Evolutionary conservation across 1,284 basidiomycete genomes (phyloP).

Genomic region (Farysia itapuensis): DNA sequence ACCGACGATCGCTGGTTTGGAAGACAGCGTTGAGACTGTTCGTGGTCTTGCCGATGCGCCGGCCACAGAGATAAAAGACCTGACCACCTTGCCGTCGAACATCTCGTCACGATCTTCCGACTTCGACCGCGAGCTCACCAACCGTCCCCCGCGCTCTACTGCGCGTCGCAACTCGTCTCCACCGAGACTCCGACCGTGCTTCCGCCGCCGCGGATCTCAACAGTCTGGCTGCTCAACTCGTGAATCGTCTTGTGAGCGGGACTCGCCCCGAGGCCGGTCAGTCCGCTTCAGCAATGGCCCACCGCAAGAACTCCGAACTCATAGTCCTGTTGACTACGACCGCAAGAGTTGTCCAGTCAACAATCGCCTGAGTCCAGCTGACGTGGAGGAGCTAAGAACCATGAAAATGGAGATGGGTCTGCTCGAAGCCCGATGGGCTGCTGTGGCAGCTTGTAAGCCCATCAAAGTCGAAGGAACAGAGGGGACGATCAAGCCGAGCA

Average conservation of each 20-base stretch:
- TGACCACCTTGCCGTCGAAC: background rate
- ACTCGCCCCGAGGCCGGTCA: slow-evolving; percentile 25
- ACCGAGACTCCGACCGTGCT: slow-evolving; percentile 50
- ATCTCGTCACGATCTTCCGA: background rate
- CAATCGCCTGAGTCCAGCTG: slow-evolving; percentile 51
- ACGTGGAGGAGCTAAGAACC: slow-evolving; percentile 54
- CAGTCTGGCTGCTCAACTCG: slow-evolving; percentile 24
- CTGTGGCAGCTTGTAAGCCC: slow-evolving; percentile 44
- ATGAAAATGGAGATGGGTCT: slow-evolving; percentile 57
- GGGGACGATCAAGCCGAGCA: slow-evolving; percentile 30
- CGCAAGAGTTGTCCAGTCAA: slow-evolving; percentile 53
- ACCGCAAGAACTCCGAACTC: slow-evolving; percentile 51
- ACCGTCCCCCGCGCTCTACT: slow-evolving; percentile 14
- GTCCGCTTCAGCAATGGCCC: slow-evolving; percentile 54
- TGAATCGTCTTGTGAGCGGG: slow-evolving; percentile 50
- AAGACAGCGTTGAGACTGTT: slow-evolving; percentile 42
- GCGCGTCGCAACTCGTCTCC: slow-evolving; percentile 43
- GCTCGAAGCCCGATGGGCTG: slow-evolving; percentile 53
- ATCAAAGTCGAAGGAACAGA: slow-evolving; percentile 28
- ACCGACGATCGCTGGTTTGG: slow-evolving; percentile 4
- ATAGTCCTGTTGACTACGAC: slow-evolving; percentile 59
- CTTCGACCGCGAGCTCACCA: background rate
- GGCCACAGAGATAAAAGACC: background rate
- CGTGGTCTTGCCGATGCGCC: slow-evolving; percentile 3
- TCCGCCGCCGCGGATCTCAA: slow-evolving; percentile 37